These are phyloP conservation scores for Curvularia eragrostidis DNA, from an alignment of 2,329 filamentous ascomycete species.

Conservation along the genomic window DNA sequence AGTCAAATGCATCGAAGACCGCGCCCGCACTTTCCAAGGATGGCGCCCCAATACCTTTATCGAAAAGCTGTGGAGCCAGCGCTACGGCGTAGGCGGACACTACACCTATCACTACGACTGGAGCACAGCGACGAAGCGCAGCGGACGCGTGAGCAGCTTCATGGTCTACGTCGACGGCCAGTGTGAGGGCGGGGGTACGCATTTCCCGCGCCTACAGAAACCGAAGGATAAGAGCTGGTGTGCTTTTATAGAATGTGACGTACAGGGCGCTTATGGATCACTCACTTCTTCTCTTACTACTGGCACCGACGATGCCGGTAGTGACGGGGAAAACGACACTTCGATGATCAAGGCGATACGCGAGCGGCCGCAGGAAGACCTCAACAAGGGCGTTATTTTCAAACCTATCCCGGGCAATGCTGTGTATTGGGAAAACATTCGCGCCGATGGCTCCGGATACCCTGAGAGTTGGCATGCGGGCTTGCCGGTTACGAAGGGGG, in stretches of 20 bases:
- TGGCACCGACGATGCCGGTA: constrained; percentile 3
- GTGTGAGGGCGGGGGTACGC: constrained; percentile 65
- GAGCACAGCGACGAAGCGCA: constrained; percentile 44
- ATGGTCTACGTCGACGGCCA: constrained; percentile 65
- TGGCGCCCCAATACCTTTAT: constrained; percentile 65
- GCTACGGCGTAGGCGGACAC: constrained; percentile 64
- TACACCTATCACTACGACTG: constrained; percentile 67
- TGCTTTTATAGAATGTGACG: constrained; percentile 62
- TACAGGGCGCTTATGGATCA: constrained; percentile 7
- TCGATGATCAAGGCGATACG: background rate
- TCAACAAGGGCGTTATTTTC: constrained; percentile 61
- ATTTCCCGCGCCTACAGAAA: constrained; percentile 62
- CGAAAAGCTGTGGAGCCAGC: constrained; percentile 67
- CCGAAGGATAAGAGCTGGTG: constrained; percentile 60
- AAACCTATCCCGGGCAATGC: constrained; percentile 65
- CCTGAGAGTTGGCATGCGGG: constrained; percentile 68
- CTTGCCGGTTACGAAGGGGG: constrained; percentile 62
- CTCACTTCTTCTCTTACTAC: background rate
- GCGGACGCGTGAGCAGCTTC: constrained; percentile 61
- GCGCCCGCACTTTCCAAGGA: constrained; percentile 66
- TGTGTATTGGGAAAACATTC: constrained; percentile 68
- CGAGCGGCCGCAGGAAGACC: constrained; percentile 11
- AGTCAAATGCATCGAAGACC: constrained; percentile 65
- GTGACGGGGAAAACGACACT: constrained; percentile 26
- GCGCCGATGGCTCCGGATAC: constrained; percentile 62